phyloP scores from a whole-genome alignment of 306 rosid genomes.

The Vigna radiata region DNA sequence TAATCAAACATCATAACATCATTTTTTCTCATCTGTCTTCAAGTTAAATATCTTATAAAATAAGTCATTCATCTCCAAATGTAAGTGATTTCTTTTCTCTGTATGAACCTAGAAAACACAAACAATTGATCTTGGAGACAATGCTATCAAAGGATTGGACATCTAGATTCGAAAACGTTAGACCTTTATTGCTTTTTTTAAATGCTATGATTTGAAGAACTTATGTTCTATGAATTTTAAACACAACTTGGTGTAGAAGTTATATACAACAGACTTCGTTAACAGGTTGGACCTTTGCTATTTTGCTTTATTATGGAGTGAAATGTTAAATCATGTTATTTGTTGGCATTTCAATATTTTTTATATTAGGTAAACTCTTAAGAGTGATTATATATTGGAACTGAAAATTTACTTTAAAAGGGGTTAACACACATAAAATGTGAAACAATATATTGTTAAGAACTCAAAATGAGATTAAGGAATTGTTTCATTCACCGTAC shows the following conservation, averaged over 20 bases:
- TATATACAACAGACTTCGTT: neutral
- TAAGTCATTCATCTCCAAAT: neutral
- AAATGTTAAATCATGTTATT: neutral
- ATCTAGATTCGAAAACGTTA: neutral
- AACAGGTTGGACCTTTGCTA: neutral
- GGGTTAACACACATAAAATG: neutral
- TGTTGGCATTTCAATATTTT: neutral
- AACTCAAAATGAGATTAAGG: conserved; percentile 45
- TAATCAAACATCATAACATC: neutral
- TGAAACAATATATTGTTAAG: conserved; percentile 1
- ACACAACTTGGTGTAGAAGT: neutral
- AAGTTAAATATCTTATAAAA: neutral
- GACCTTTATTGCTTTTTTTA: neutral
- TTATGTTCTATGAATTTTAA: neutral
- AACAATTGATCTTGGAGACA: neutral
- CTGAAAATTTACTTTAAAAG: neutral
- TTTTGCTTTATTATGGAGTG: neutral
- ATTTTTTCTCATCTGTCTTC: neutral
- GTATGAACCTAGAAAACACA: neutral
- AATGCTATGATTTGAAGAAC: neutral
- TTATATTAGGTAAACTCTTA: neutral
- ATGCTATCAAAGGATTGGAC: neutral
- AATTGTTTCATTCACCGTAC: conserved; percentile 66
- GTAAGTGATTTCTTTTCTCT: neutral
- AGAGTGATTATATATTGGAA: conserved; percentile 14